Evolutionary conservation across 176 grass and related monocot genomes (phyloP).

Genomic region (Musa troglodytarum): DNA sequence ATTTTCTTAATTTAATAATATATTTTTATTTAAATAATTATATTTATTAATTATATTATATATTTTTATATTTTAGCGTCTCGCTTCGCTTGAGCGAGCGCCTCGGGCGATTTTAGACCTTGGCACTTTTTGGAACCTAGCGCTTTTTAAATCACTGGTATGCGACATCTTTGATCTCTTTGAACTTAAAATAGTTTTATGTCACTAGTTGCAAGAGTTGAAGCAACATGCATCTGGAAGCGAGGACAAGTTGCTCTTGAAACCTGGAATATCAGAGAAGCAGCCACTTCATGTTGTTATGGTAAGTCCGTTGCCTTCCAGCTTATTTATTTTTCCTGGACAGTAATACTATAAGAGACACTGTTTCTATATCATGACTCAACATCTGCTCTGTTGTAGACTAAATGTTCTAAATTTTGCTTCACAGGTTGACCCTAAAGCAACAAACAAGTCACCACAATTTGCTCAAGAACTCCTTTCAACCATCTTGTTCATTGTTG

Average conservation of each 20-base stretch:
- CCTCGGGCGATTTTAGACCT: no score
- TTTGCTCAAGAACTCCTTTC: conserved; percentile 83
- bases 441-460: conserved; percentile 66
- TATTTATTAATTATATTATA: no score
- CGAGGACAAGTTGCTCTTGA: conserved; percentile 65
- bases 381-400: background rate
- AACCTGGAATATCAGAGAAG: conserved; percentile 93
- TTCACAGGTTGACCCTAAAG: conserved; percentile 91
- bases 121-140: no score
- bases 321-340: conserved; percentile 15
- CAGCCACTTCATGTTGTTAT: conserved; percentile 96
- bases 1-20: no score
- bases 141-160: background rate
- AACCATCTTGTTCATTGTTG: conserved; percentile 71
- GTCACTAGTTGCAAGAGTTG: conserved; percentile 99
- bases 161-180: conserved; percentile 15
- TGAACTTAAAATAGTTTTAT: conserved; percentile 35
- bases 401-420: conserved; percentile 22
- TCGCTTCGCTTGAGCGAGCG: no score
- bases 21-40: no score
- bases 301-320: conserved; percentile 35
- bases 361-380: background rate
- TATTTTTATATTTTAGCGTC: no score
- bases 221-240: conserved; percentile 80
- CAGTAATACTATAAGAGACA: no score